Percentiles rank a stretch among this genome's conserved stretches.
These are phyloP conservation scores for Vitis hybrid DNA, from an alignment of 177 flowering plant genomes.

Conservation along the genomic window DNA sequence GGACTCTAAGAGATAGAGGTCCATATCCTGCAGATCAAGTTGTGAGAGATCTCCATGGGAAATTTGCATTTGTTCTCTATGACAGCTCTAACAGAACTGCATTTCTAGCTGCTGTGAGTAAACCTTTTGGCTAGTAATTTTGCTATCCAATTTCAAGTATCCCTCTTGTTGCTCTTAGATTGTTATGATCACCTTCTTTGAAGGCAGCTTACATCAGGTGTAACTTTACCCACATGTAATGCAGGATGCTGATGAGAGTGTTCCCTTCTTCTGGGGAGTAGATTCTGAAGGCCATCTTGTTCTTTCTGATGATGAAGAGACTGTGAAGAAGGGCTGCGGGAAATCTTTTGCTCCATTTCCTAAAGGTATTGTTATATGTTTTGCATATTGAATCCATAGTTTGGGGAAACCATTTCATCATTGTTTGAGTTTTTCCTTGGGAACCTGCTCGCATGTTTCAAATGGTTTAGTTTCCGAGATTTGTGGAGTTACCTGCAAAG, in stretches of 20 bases:
- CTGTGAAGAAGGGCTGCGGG: conserved; percentile 77
- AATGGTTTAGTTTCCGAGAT: not conserved
- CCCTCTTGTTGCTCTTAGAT: not conserved
- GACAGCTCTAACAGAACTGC: conserved; percentile 61
- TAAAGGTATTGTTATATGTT: conserved; percentile 55
- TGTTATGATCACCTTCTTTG: not conserved
- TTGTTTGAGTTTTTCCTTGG: not conserved
- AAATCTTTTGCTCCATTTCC: conserved; percentile 97
- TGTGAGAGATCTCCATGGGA: conserved; percentile 83
- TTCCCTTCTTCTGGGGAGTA: conserved; percentile 93
- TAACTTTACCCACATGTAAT: not conserved
- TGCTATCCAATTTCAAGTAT: not conserved
- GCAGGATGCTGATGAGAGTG: conserved; percentile 92
- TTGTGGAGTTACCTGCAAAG: not conserved
- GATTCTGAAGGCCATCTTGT: conserved; percentile 81
- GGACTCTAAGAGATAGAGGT: conserved; percentile 93
- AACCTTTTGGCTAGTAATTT: not conserved
- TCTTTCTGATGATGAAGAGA: conserved; percentile 63
- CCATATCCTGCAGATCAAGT: conserved; percentile 96
- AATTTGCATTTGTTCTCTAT: conserved; percentile 72
- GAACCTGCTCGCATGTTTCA: not conserved
- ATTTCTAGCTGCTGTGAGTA: conserved; percentile 79
- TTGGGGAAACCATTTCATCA: not conserved
- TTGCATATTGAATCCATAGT: not conserved
- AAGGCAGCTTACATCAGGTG: not conserved